These are phyloP conservation scores for Rosa rugosa DNA, from an alignment of 306 rosid genomes.

Conservation along the genomic window DNA sequence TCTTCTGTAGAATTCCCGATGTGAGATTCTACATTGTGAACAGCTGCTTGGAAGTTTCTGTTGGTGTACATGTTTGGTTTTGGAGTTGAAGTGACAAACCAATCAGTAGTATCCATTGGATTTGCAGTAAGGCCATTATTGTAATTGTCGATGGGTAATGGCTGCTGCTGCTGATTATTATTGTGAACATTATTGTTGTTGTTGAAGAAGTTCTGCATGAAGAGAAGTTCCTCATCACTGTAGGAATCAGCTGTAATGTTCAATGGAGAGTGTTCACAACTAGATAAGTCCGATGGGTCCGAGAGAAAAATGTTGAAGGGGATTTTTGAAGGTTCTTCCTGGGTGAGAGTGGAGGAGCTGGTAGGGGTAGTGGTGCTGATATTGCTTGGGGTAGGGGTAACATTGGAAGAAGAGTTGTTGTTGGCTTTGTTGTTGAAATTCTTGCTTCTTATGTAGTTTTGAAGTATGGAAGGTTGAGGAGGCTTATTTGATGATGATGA, in stretches of 20 bases:
- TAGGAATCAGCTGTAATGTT: conserved; percentile 3
- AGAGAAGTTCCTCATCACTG: conserved; percentile 61
- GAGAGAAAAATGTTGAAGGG: conserved; percentile 19
- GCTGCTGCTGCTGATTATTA: not conserved
- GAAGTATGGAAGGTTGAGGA: conserved; percentile 65
- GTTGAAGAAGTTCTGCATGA: conserved; percentile 57
- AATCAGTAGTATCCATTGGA: conserved; percentile 2
- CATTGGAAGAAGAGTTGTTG: not conserved
- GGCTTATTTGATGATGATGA: conserved; percentile 28
- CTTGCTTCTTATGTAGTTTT: conserved; percentile 61
- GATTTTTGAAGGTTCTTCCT: conserved; percentile 3
- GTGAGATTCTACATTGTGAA: not conserved
- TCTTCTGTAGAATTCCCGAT: not conserved
- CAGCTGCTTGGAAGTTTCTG: not conserved
- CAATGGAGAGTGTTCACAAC: conserved; percentile 24
- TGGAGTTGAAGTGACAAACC: not conserved
- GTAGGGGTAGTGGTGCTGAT: not conserved
- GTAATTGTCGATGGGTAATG: conserved; percentile 4
- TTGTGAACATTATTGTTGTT: not conserved
- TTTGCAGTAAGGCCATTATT: not conserved
- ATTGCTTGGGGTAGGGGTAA: not conserved
- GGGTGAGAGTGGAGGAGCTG: conserved; percentile 16
- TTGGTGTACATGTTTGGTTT: conserved; percentile 6
- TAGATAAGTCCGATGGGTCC: conserved; percentile 35
- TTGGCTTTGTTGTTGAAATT: not conserved